These are phyloP conservation scores for Yamadazyma friedrichii DNA, from an alignment of 1,139 yeast genomes.

Conservation along the genomic window DNA sequence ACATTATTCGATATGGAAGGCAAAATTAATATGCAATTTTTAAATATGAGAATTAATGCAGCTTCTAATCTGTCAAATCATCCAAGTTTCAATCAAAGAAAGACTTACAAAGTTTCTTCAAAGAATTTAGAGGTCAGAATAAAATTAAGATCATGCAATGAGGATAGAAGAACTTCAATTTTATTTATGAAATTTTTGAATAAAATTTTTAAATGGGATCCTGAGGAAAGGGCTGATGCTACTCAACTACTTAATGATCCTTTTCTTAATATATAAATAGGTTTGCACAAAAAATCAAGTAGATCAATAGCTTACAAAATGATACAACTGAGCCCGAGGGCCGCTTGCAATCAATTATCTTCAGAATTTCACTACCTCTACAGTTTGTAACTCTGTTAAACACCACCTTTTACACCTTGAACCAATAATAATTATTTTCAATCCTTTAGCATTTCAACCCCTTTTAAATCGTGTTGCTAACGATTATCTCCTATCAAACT, in stretches of 20 bases:
- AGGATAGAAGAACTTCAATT: conserved; percentile 16
- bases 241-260: conserved; percentile 42
- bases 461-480: too few relatives aligned
- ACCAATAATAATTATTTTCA: too few relatives aligned
- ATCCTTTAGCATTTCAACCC: too few relatives aligned
- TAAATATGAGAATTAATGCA: conserved; percentile 25
- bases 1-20: conserved; percentile 44
- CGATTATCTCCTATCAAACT: not conserved
- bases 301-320: conserved; percentile 4
- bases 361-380: too few relatives aligned
- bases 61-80: conserved; percentile 15
- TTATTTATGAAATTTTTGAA: conserved; percentile 32
- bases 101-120: conserved; percentile 28
- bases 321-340: not conserved
- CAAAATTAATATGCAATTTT: conserved; percentile 29
- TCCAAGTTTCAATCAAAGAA: conserved; percentile 17
- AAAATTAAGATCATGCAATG: conserved; percentile 32
- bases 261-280: conserved; percentile 10
- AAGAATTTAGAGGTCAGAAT: conserved; percentile 42
- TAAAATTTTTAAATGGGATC: conserved; percentile 56
- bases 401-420: too few relatives aligned
- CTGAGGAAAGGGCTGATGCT: conserved; percentile 44
- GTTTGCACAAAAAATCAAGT: too few relatives aligned
- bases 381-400: too few relatives aligned
- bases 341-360: too few relatives aligned